Conservation (phyloP, 192 early-diverging fungal genomes). For the Rhizophagus sp. region DNA sequence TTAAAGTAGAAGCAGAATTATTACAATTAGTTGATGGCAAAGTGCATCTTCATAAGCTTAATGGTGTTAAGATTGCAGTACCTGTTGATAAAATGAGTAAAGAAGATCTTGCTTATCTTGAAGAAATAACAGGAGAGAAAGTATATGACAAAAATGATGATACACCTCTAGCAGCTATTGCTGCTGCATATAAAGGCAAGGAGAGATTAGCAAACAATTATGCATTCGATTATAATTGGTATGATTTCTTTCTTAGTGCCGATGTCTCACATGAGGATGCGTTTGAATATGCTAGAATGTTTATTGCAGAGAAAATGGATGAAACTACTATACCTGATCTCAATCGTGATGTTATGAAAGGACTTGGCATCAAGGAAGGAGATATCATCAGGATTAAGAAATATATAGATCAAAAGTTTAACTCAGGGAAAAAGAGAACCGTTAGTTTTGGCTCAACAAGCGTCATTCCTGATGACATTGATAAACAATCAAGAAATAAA, state of each 20-base stretch:
- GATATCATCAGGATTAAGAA: conserved; percentile 83
- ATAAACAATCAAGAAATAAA: conserved; percentile 32
- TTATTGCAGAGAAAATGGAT: conserved; percentile 88
- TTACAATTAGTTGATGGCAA: conserved; percentile 78
- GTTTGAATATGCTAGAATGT: conserved; percentile 76
- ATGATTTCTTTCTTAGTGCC: conserved; percentile 84
- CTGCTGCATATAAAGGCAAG: conserved; percentile 35
- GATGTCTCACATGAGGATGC: conserved; percentile 76
- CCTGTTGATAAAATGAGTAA: conserved; percentile 82
- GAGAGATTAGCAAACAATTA: conserved; percentile 41
- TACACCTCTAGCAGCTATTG: conserved; percentile 26
- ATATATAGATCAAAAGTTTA: conserved; percentile 54
- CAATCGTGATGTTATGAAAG: conserved; percentile 70
- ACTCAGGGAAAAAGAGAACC: conserved; percentile 46
- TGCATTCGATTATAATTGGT: conserved; percentile 91
- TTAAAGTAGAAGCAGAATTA: conserved; percentile 91
- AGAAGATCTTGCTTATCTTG: conserved; percentile 56
- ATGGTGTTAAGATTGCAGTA: conserved; percentile 93
- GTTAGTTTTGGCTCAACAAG: conserved; percentile 38
- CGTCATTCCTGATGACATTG: conserved; percentile 35
- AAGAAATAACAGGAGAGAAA: conserved; percentile 51
- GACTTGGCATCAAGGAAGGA: conserved; percentile 80
- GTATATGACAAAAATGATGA: conserved; percentile 28
- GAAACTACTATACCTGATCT: conserved; percentile 73
- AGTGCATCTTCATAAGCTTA: conserved; percentile 90